phyloP scores from a whole-genome alignment of 1,284 basidiomycete species.

The Sanghuangporus weigelae region DNA sequence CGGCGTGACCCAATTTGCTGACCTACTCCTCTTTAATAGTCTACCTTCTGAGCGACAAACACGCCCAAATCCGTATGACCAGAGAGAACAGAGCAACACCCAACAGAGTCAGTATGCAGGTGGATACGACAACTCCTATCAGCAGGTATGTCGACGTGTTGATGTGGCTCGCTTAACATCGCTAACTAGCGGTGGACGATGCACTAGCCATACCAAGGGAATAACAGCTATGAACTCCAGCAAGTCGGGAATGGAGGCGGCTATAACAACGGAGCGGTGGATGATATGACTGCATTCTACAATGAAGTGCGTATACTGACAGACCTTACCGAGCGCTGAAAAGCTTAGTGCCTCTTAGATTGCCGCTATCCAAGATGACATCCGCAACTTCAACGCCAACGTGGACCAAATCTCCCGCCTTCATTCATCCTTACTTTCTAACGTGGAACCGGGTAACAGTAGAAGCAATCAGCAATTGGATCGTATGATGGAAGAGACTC shows the following conservation, averaged over 20 bases:
- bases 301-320: slow-evolving; percentile 49
- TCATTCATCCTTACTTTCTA: slow-evolving; percentile 73
- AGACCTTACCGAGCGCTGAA: not conserved
- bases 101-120: slow-evolving; percentile 11
- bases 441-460: slow-evolving; percentile 65
- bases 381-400: slow-evolving; percentile 67
- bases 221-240: slow-evolving; percentile 59
- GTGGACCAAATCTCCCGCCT: slow-evolving; percentile 63
- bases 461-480: slow-evolving; percentile 65
- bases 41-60: slow-evolving; percentile 10
- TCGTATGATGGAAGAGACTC: slow-evolving; percentile 73
- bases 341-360: slow-evolving; percentile 2
- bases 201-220: slow-evolving; percentile 25
- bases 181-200: not conserved
- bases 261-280: slow-evolving; percentile 42
- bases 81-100: slow-evolving; percentile 41
- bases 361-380: slow-evolving; percentile 54
- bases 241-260: slow-evolving; percentile 56
- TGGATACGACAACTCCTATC: not conserved
- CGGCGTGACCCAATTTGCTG: not conserved
- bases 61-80: slow-evolving; percentile 57
- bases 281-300: slow-evolving; percentile 69
- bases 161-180: not conserved
- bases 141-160: not conserved
- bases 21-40: not conserved